Base-by-base conservation (phyloP, 2,329 filamentous ascomycete genomes). In the Paecilomyces formosus region DNA sequence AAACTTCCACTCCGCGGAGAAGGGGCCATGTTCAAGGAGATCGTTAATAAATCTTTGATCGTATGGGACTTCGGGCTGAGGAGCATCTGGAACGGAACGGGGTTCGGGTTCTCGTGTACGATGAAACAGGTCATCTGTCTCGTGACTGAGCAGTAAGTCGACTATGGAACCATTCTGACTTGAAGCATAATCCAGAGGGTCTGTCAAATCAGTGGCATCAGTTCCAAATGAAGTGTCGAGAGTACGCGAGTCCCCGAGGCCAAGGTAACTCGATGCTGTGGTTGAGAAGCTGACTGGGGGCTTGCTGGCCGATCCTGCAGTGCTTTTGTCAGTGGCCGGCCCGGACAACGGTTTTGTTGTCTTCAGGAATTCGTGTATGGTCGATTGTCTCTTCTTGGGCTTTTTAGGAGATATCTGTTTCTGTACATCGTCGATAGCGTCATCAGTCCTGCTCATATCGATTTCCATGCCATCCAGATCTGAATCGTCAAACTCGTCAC, bases 1-100 rank as follows among this genome's bases (percentile, higher is more conserved):
- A 18, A 71, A 68, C 8, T 65, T 59, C 9, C 66, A 63, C 5
- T 64, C 58, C 15, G 63, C 58, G 1, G 70, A 69, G 57, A 78
- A 78, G 0, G 76, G 76, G 1, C 72, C 73, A n/a, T 65, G 58
- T 0, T 62, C 56, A 11, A 69, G 57, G 1, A 77, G 66, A 4
- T 70, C 65, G 1, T 59, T 58, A 31, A 75, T 60, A 8, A 74
- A 62, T 5, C 49, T 33, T 18, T 67, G 50, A 4, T 67, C 59
- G 3, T 64, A 58, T 12, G 59, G 66, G 18, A 60, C 61, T 26
- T 54, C 56, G 5, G 57, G 63, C 51, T 15, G 49, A 12, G n/a
- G 28, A 26, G 12, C 54, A 24, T 30, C 55, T 21, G 53, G 35
- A 9, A 54, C 26, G n/a, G 53, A 26, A 28, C 31, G 24, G 6